phyloP scores from a whole-genome alignment of 768 basidiomycete species.

The Podaxis rugospora region DNA sequence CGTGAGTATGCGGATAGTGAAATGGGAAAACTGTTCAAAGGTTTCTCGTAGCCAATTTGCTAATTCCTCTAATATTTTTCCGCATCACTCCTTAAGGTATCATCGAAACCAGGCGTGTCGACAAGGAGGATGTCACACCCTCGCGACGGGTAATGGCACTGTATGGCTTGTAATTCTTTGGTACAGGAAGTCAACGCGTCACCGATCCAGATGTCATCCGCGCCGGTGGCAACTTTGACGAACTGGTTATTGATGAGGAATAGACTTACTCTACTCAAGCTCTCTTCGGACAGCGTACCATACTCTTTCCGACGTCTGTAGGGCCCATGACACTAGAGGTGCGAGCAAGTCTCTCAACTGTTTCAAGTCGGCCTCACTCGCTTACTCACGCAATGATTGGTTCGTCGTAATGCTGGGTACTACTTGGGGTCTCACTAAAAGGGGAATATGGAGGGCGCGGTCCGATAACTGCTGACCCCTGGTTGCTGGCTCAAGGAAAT shows the following conservation, averaged over 20 bases:
- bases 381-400: slow-evolving; percentile 16
- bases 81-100: slow-evolving; percentile 18
- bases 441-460: not conserved
- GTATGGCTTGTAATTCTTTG: slow-evolving; percentile 14
- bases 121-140: slow-evolving; percentile 20
- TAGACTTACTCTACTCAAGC: not conserved
- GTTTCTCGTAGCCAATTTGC: slow-evolving; percentile 23
- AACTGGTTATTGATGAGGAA: slow-evolving; percentile 15
- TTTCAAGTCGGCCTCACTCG: no score
- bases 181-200: slow-evolving; percentile 22
- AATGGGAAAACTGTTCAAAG: slow-evolving; percentile 11
- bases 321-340: slow-evolving; percentile 21
- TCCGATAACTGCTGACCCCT: not conserved
- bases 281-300: slow-evolving; percentile 10
- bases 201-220: slow-evolving; percentile 16
- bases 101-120: slow-evolving; percentile 29
- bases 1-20: not conserved
- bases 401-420: not conserved
- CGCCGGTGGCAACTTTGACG: slow-evolving; percentile 20
- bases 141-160: slow-evolving; percentile 13
- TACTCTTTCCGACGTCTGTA: slow-evolving; percentile 22
- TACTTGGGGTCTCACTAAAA: not conserved
- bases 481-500: not conserved
- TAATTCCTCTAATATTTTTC: slow-evolving; percentile 20
- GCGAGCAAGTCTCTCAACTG: no score